Evolutionary conservation across 257 asterid species (phyloP), one percentile per base, ranked within the genome.

Genomic region (Buddleja alternifolia): DNA sequence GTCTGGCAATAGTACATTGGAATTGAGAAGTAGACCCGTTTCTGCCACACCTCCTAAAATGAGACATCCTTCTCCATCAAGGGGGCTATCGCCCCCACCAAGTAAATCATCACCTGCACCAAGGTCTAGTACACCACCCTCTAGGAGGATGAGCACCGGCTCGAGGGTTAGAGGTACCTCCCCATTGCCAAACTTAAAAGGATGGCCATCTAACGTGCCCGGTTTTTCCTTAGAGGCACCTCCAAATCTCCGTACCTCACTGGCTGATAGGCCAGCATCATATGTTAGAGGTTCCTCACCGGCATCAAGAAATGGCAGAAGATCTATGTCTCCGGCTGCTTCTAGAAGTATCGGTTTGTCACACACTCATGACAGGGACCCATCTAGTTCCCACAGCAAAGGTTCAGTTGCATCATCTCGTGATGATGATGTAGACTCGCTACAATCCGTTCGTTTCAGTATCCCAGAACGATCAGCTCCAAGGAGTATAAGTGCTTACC

Each of bases 261-360:
- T 90, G 80, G 96, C 88, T 67, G 97, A 90, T 72, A 85, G 99
- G 69, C 96, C 99, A 25, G 91, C 93, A 46, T 90, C 96, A 55
- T 88, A 89, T 66, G 96, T 94, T 65, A 77, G 99, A 62, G 98
- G 98, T n/a, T 84, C 96, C 67, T 93, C 99, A 16, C 98, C 97
- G 12, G 96, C 97, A 55, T 90, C 97, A 3, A 81, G 95, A 73
- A 93, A 83, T 65, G 89, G 88, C 52, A 86, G 99, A 66, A 90
- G 87, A 59, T 94, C 99, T 10, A 91, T 88, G 92, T 91, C 99
- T 52, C 99, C 98, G 58, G 84, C 89, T 68, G 90, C 92, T 73
- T 81, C 96, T 55, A 86, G 97, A 80, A 94, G 93, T 65, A 81
- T 83, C 52, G 74, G 92, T 72, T 88, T 96, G 29, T 84, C 92